These are phyloP conservation scores for Verticillium alfalfae DNA, from an alignment of 2,329 filamentous ascomycete species.

Conservation along the genomic window DNA sequence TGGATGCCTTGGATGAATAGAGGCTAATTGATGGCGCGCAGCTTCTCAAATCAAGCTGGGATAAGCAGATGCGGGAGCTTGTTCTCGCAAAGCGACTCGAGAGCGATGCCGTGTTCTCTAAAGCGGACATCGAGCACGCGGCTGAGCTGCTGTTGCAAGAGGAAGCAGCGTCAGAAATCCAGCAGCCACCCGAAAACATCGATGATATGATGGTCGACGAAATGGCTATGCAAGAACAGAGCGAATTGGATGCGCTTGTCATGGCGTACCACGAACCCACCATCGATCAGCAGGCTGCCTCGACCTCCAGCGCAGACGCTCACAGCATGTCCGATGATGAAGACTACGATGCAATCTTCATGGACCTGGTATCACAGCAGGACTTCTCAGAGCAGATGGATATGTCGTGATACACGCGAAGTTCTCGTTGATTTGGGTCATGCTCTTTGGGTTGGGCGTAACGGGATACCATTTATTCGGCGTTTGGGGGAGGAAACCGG, in stretches of 20 bases:
- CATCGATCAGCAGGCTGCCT: slow-evolving; percentile 9
- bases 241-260: slow-evolving; percentile 53
- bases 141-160: slow-evolving; percentile 22
- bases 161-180: slow-evolving; percentile 13
- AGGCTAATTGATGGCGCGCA: background rate
- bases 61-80: slow-evolving; percentile 23
- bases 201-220: slow-evolving; percentile 50
- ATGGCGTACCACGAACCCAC: slow-evolving; percentile 33
- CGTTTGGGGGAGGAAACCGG: background rate
- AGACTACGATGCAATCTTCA: slow-evolving; percentile 60
- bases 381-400: slow-evolving; percentile 38
- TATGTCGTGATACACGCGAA: slow-evolving; percentile 27
- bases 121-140: slow-evolving; percentile 48
- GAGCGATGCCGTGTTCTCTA: slow-evolving; percentile 33
- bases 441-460: background rate
- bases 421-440: background rate
- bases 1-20: background rate
- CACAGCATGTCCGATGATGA: slow-evolving; percentile 45
- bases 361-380: slow-evolving; percentile 53
- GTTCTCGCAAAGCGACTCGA: slow-evolving; percentile 30
- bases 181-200: slow-evolving; percentile 16
- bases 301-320: slow-evolving; percentile 21
- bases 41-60: slow-evolving; percentile 29
- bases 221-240: slow-evolving; percentile 45
- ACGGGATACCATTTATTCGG: background rate